Evolutionary conservation across 768 basidiomycete species (phyloP), one percentile per base, ranked within the genome.

Genomic region (Suillus sp.): DNA sequence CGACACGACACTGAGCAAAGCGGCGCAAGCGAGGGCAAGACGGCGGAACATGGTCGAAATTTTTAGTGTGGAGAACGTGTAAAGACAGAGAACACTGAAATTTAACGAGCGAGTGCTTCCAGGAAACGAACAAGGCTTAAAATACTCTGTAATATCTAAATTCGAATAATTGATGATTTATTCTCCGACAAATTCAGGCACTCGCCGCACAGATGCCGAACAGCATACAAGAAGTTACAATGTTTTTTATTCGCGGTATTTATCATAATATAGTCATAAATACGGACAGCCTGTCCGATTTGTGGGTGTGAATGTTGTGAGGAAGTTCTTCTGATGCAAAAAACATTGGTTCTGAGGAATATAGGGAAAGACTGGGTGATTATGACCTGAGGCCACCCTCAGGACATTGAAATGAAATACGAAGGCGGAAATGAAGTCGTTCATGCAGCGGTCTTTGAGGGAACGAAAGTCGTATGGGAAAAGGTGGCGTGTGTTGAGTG

Each of bases 1-100:
- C 65, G 74, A 71, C 47, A 75, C 79, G 47, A 77, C 68, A 65
- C 74, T 71, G 59, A 72, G 68, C 62, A 83, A 68, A 65, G 83
- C 76, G 60, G 78, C 76, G 63, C 79, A 67, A 35, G 78, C 66
- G 65, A 77, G 64, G 62, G 76, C 69, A 65, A 77, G 65, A 59
- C 69, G 74, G 63, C 66, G 60, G 66, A 74, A 72, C 75, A 82
- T 76, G 76, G 70, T 78, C 30, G 35, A 58, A 22, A 40, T 42
- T 20, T 43, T 60, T 32, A 38, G 22, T 38, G 22, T 25, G 58
- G 3, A 50, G 32, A 59, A 45, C 22, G 50, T 47, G 62, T 59
- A 66, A 71, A 61, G 45, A 68, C 22, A 62, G 60, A 63, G 65
- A 64, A 56, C 34, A 50, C 65, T 25, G 60, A 65, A 61, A 27